These are phyloP conservation scores for Botryotinia convoluta DNA, from an alignment of 2,329 filamentous ascomycete species.

Conservation along the genomic window DNA sequence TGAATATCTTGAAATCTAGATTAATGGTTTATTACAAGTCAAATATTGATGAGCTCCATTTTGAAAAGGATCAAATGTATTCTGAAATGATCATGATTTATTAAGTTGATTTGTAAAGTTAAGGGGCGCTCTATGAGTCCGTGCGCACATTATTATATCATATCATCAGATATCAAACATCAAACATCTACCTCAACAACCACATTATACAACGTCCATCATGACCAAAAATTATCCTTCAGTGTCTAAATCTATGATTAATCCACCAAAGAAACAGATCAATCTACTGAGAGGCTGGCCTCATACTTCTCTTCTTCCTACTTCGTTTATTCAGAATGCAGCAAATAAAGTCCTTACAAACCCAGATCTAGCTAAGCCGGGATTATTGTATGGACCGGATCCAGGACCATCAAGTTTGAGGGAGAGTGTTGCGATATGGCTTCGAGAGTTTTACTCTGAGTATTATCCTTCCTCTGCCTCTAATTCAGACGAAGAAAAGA, in stretches of 20 bases:
- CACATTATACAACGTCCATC: neutral
- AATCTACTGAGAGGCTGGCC: conserved; percentile 71
- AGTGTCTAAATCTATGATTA: neutral
- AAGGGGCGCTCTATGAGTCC: neutral
- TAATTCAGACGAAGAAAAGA: neutral
- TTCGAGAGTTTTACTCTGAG: conserved; percentile 50
- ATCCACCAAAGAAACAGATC: conserved; percentile 42
- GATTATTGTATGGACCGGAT: conserved; percentile 70
- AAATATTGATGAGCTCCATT: no score
- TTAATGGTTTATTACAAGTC: no score
- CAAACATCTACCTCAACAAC: neutral
- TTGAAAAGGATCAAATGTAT: no score
- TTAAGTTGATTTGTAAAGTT: neutral
- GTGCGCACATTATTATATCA: neutral
- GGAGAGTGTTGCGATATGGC: conserved; percentile 66
- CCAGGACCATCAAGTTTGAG: conserved; percentile 70
- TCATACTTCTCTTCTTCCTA: conserved; percentile 42
- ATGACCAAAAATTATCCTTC: conserved; percentile 12
- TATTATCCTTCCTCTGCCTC: neutral
- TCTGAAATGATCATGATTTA: neutral
- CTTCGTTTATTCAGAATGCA: conserved; percentile 36
- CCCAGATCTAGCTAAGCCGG: conserved; percentile 51
- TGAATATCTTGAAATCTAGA: no score
- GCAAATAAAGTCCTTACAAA: conserved; percentile 56
- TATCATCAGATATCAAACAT: neutral